Percentiles rank a stretch among this genome's conserved stretches.
Conservation (phyloP, 345 rosid genomes). For the Salix brachista region DNA sequence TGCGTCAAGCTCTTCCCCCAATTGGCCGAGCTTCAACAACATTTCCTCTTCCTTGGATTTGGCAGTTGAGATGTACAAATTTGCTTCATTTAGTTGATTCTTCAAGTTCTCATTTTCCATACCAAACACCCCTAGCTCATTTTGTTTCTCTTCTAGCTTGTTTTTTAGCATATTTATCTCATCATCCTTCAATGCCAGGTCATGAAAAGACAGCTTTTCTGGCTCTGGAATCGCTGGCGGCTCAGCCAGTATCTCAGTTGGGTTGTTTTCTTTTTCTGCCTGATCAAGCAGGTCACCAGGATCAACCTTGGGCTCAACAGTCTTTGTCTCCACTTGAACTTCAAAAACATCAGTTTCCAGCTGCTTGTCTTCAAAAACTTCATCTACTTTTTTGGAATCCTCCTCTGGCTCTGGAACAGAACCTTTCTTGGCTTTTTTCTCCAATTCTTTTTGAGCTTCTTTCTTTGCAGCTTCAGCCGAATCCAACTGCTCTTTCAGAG, state of each 20-base stretch:
- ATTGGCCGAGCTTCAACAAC: constrained; percentile 35
- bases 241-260: constrained; percentile 20
- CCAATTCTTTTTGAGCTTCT: constrained; percentile 59
- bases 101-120: constrained; percentile 54
- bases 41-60: constrained; percentile 51
- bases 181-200: constrained; percentile 41
- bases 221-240: constrained; percentile 24
- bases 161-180: constrained; percentile 54
- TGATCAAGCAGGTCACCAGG: constrained; percentile 1
- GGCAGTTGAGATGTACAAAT: constrained; percentile 28
- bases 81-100: constrained; percentile 48
- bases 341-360: constrained; percentile 73
- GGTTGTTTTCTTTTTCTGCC: constrained; percentile 22
- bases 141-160: constrained; percentile 57
- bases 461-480: constrained; percentile 85
- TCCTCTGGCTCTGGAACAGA: constrained; percentile 7
- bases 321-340: constrained; percentile 49
- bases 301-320: constrained; percentile 29
- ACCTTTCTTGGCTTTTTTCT: constrained; percentile 51
- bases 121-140: constrained; percentile 38
- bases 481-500: constrained; percentile 64
- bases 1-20: constrained; percentile 56
- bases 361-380: constrained; percentile 33
- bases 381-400: constrained; percentile 34
- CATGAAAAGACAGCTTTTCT: constrained; percentile 21